A percentile compares a stretch with the other conserved stretches of the same genome.
These are phyloP conservation scores for Solanum clarkiae DNA, from an alignment of 257 asterid genomes.

Conservation along the genomic window DNA sequence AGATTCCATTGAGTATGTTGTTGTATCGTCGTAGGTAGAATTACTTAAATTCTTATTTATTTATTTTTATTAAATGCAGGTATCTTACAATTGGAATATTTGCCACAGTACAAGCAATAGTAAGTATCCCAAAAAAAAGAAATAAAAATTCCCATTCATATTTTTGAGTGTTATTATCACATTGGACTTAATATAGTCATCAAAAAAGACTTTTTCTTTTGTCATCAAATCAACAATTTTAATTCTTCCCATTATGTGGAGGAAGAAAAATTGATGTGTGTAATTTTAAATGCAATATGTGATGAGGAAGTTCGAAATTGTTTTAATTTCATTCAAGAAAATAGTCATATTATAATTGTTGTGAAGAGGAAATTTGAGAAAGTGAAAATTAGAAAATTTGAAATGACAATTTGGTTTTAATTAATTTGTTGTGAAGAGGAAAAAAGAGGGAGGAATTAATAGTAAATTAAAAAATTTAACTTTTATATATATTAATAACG, in stretches of 20 bases:
- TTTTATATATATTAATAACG: not conserved
- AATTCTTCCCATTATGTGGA: not conserved
- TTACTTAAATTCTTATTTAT: not conserved
- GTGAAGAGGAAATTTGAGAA: not conserved
- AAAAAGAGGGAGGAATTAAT: not conserved
- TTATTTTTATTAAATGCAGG: conserved; percentile 17
- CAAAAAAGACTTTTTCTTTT: not conserved
- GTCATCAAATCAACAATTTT: not conserved
- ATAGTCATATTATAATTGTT: not conserved
- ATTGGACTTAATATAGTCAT: not conserved
- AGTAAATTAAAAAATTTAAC: not conserved
- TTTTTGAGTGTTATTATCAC: conserved; percentile 2
- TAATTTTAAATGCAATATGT: not conserved
- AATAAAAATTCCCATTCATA: not conserved
- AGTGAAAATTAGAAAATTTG: not conserved
- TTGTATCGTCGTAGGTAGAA: not conserved
- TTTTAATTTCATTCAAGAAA: not conserved
- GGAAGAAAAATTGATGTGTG: not conserved
- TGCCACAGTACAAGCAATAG: conserved; percentile 65
- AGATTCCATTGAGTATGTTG: too few species aligned
- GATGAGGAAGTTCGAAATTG: conserved; percentile 9
- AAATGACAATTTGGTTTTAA: not conserved
- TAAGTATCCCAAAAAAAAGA: conserved; percentile 1
- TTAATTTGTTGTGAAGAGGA: not conserved
- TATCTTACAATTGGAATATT: conserved; percentile 69